Evolutionary conservation across 1,139 yeast genomes (phyloP), one percentile per base, ranked within the genome.

Genomic region (Blastobotrys illinoisensis): DNA sequence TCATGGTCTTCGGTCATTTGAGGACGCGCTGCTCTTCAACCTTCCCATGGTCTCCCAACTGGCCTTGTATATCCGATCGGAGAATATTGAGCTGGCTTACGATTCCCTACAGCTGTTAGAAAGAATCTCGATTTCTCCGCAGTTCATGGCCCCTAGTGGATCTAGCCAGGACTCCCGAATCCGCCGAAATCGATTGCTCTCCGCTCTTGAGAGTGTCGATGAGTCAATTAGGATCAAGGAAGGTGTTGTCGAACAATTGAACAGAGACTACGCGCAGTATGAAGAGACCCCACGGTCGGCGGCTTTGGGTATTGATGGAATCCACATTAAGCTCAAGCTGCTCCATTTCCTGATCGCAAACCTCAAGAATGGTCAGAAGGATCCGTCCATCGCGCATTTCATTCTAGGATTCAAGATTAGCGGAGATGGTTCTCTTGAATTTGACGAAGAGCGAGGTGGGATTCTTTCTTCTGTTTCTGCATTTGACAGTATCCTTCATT

Each of bases 211-310:
- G 64, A 84, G 88, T 14, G 81, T 87, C 32, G 88, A 86, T 62
- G 97, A 90, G 62, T 67, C 75, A 0, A 69, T 73, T 4, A 79
- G 90, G 58, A 86, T 93, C 48, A 82, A 86, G 59, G 81, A 79
- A 62, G 83, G 90, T 0, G 83, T 90, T 58, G 83, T 88, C 49
- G 80, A 81, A 51, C 96, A 88, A 64, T 71, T 91, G 47, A 86
- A 81, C 49, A 63, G 80, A 9, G 73, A 74, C 53, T 74, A 71
- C 49, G 71, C 63, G 36, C 53, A 48, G 9, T 62, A 64, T 44
- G 71, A 60, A 66, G 70, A 51, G 44, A 57, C 56, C 5, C 46
- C 52, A 13, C 60, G 58, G 19, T 44, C 47, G 9, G 53, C 43
- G 24, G 48, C 49, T 1, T 47, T 54, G 20, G 60, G 26, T 59